phyloP scores from a whole-genome alignment of 1,139 yeast genomes.

The Diutina catenulata region DNA sequence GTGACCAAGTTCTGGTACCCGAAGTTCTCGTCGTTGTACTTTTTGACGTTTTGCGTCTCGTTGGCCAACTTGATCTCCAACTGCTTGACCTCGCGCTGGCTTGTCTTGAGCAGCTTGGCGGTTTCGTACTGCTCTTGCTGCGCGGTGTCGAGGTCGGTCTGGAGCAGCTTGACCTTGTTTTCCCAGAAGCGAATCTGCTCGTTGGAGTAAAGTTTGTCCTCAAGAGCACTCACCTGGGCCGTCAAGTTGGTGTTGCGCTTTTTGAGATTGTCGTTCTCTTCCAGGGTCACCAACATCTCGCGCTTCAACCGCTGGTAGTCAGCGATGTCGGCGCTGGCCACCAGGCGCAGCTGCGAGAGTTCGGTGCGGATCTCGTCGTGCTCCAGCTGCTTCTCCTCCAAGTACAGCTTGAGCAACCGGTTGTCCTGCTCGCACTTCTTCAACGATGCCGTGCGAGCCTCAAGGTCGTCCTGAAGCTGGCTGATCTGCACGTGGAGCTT shows the following conservation, averaged over 20 bases:
- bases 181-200: constrained; percentile 38
- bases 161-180: constrained; percentile 23
- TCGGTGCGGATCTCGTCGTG: constrained; percentile 4
- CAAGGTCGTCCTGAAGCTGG: constrained; percentile 13
- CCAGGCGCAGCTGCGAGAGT: constrained; percentile 1
- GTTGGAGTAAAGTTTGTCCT: constrained; percentile 32
- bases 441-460: constrained; percentile 10
- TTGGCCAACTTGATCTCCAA: constrained; percentile 26
- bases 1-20: constrained; percentile 31
- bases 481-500: constrained; percentile 26
- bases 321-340: background rate
- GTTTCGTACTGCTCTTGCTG: constrained; percentile 14
- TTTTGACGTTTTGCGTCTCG: constrained; percentile 27
- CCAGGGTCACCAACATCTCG: constrained; percentile 19
- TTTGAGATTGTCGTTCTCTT: constrained; percentile 32
- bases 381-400: constrained; percentile 3
- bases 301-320: constrained; percentile 3
- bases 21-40: constrained; percentile 37
- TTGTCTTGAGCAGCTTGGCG: constrained; percentile 9
- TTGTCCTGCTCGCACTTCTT: background rate
- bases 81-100: constrained; percentile 24
- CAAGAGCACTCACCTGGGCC: constrained; percentile 21
- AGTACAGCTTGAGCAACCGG: background rate
- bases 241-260: constrained; percentile 25
- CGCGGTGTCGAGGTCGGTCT: constrained; percentile 21